Conservation (phyloP, 1,284 basidiomycete genomes). For the Leccinum fallax region DNA sequence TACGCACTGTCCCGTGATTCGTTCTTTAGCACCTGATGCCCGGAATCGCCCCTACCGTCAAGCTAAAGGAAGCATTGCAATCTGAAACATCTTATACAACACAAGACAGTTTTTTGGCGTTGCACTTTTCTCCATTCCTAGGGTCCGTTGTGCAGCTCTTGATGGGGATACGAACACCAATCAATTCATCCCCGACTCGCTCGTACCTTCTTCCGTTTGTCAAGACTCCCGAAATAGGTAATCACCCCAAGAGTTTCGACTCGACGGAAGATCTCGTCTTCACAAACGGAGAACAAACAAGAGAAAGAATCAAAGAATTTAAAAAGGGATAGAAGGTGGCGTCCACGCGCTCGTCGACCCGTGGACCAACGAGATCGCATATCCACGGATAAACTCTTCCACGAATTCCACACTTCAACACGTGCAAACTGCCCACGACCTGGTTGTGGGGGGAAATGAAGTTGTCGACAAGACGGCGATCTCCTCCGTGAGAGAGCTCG, state of each 20-base stretch:
- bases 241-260: neutral
- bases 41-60: neutral
- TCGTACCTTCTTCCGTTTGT: neutral
- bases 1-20: neutral
- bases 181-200: neutral
- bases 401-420: neutral
- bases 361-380: neutral
- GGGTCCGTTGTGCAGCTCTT: neutral
- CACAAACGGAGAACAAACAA: neutral
- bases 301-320: neutral
- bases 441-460: neutral
- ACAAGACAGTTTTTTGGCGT: neutral
- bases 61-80: neutral
- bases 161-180: neutral
- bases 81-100: neutral
- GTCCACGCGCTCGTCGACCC: neutral
- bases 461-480: neutral
- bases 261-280: conserved; percentile 2
- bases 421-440: neutral
- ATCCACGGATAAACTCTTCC: conserved; percentile 5
- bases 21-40: neutral
- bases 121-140: neutral
- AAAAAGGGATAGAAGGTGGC: neutral
- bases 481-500: neutral
- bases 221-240: conserved; percentile 2